These are phyloP conservation scores for Cryphonectria nitschkei DNA, from an alignment of 2,329 filamentous ascomycete species.

Conservation along the genomic window DNA sequence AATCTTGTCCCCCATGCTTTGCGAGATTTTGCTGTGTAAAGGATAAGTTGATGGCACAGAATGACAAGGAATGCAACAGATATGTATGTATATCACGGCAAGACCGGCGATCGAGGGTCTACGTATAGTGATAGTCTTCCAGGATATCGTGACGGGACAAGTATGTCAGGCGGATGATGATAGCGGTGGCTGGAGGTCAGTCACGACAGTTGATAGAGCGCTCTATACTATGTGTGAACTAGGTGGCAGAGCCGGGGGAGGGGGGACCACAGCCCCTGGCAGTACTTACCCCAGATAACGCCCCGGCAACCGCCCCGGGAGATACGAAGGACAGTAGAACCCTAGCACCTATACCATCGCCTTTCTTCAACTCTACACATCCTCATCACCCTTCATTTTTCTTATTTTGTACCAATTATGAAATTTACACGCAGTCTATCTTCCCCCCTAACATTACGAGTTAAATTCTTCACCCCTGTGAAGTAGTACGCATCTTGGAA, in stretches of 20 bases:
- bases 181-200: not conserved
- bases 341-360: not conserved
- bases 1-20: slow-evolving; percentile 29
- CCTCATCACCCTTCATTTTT: too few relatives aligned
- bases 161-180: not conserved
- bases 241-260: not conserved
- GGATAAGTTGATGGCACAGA: not conserved
- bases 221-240: not conserved
- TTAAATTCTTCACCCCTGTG: too few relatives aligned
- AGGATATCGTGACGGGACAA: not conserved
- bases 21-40: not conserved
- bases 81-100: not conserved
- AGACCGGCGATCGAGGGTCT: not conserved
- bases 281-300: slow-evolving; percentile 2
- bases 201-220: not conserved
- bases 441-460: too few relatives aligned
- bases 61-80: not conserved
- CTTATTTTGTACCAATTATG: not conserved
- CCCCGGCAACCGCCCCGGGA: not conserved
- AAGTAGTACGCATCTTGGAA: not conserved
- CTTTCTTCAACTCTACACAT: not conserved
- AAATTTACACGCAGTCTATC: not conserved
- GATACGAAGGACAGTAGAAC: not conserved
- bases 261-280: not conserved
- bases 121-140: not conserved